Base-by-base conservation (phyloP, 2,329 filamentous ascomycete species). In the Pyrenochaeta sp. region DNA sequence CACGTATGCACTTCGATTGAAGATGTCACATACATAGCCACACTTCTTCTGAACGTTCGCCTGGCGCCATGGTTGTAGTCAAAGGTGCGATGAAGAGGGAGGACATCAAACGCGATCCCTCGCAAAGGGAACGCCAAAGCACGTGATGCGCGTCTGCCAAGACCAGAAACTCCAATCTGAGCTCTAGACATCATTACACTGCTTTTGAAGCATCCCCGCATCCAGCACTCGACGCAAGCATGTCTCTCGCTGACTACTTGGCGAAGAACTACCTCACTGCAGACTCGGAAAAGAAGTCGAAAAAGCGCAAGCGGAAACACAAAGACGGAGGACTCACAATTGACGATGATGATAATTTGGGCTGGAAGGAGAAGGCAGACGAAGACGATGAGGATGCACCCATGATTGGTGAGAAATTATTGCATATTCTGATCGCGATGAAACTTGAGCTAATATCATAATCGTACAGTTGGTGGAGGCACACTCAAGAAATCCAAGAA, bases 241-340 rank as follows among this genome's bases (percentile, higher is more conserved):
- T 88, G 84, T 82, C 83, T 50, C 84, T 97, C 61, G 88, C 92
- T 53, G 87, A 88, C 70, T 99, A 98, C 71, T 86, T 99, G 31
- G 93, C 94, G 32, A 89, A 91, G 59, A 95, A 92, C 75, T 99
- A 99, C 75, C 87, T 99, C 44, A 90, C 84, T 1, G 87, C 88
- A 35, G 86, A 89, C 62, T 68, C 75, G 15, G 69, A 77, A 71
- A 82, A 81, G 66, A 79, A 81, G 46, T 75, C 77, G 23, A 84
- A 83, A 65, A 84, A 84, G 74, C 79, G 81, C 62, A 84, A 83
- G 67, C 72, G 81, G 40, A 74, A 76, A 48, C 70, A 72, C 44
- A 73, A 75, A 45, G 69, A 74, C 49, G 72, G 72, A 39, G 77
- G 80, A 23, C 73, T 82, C 44, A 73, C 72, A 42, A 79, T 79